These are phyloP conservation scores for Aspergillus sclerotialis DNA, from an alignment of 2,329 filamentous ascomycete species.

Conservation along the genomic window DNA sequence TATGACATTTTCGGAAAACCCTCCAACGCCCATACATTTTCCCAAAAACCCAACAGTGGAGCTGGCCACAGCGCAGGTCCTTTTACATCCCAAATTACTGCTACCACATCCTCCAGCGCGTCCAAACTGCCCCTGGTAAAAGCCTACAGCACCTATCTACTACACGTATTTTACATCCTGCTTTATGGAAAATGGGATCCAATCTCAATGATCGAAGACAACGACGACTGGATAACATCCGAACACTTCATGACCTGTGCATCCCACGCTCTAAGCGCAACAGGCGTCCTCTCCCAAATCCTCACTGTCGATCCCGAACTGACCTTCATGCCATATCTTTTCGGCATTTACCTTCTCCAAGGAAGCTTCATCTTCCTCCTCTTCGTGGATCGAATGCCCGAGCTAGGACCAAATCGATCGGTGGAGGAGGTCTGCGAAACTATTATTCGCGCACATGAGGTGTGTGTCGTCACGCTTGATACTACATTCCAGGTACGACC, in stretches of 20 bases:
- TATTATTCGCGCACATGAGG: conserved; percentile 46
- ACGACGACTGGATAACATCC: conserved; percentile 45
- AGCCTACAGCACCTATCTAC: conserved; percentile 43
- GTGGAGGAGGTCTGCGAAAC: conserved; percentile 45
- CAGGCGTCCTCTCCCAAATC: conserved; percentile 41
- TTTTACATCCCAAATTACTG: too few species aligned
- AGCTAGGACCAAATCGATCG: conserved; percentile 39
- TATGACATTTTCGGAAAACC: neutral
- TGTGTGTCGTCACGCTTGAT: conserved; percentile 44
- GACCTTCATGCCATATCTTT: conserved; percentile 48
- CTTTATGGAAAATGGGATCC: conserved; percentile 47
- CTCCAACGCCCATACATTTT: neutral
- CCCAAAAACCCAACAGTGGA: neutral
- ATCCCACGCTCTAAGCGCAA: conserved; percentile 42
- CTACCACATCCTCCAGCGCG: neutral
- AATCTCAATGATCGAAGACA: conserved; percentile 44
- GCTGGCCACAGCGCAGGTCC: neutral
- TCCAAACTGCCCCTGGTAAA: conserved; percentile 27
- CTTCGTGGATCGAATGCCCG: conserved; percentile 45
- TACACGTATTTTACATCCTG: conserved; percentile 44
- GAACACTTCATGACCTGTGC: conserved; percentile 41
- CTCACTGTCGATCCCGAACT: conserved; percentile 44
- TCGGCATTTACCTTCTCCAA: conserved; percentile 47
- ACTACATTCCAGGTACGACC: conserved; percentile 43
- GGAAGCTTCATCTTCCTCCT: conserved; percentile 46